Conservation (phyloP, 345 rosid genomes). For the Geranium brycei region DNA sequence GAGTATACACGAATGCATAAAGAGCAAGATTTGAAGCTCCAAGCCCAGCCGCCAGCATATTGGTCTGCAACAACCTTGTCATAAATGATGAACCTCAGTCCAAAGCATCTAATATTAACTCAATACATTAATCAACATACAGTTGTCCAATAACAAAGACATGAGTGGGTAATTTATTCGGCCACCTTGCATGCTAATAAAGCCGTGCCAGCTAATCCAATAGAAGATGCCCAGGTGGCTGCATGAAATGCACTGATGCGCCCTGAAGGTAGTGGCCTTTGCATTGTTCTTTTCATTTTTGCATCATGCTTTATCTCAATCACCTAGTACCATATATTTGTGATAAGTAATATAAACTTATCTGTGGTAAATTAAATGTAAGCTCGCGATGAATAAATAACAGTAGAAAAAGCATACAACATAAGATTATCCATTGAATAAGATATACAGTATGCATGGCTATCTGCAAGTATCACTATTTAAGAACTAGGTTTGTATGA, state of each 20-base stretch:
- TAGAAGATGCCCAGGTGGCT: slow-evolving; percentile 61
- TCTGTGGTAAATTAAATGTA: too few species aligned
- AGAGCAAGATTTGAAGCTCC: slow-evolving; percentile 71
- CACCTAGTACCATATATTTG: slow-evolving; percentile 23
- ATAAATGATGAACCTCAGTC: slow-evolving; percentile 19
- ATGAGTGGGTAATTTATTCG: slow-evolving; percentile 10
- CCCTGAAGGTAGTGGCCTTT: slow-evolving; percentile 80
- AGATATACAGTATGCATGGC: too few species aligned
- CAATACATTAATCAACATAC: not conserved
- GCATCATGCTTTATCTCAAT: slow-evolving; percentile 81
- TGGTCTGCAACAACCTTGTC: slow-evolving; percentile 86
- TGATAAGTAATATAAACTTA: too few species aligned
- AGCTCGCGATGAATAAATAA: too few species aligned
- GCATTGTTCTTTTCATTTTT: slow-evolving; percentile 83
- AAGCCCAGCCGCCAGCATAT: slow-evolving; percentile 79
- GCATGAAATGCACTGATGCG: slow-evolving; percentile 64
- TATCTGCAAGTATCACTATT: too few species aligned
- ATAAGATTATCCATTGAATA: too few species aligned
- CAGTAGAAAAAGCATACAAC: too few species aligned
- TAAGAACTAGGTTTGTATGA: too few species aligned
- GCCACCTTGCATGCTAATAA: slow-evolving; percentile 70
- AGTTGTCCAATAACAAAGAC: not conserved
- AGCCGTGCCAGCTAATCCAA: slow-evolving; percentile 64
- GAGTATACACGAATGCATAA: slow-evolving; percentile 67
- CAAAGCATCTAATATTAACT: slow-evolving; percentile 3